Evolutionary conservation across 2,329 filamentous ascomycete genomes (phyloP).

Genomic region (Neoscytalidium dimidiatum): DNA sequence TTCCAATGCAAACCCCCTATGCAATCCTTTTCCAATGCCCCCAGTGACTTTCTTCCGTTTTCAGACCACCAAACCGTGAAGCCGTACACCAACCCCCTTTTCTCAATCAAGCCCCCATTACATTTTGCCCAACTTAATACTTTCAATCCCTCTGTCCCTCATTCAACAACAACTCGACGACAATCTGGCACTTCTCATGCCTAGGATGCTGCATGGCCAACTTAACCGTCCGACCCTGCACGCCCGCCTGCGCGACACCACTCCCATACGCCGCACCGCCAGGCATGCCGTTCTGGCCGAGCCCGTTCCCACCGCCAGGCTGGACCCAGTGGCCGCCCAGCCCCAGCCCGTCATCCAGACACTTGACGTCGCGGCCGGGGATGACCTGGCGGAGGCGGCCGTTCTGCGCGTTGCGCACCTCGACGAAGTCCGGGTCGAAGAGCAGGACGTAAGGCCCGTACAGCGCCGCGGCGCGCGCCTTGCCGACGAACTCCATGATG

Average conservation of each 20-base stretch:
- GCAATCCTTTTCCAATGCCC: no score
- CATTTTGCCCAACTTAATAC: background rate
- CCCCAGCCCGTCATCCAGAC: constrained; percentile 68
- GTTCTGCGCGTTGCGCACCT: constrained; percentile 95
- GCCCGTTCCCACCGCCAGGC: constrained; percentile 19
- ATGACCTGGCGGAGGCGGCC: constrained; percentile 93
- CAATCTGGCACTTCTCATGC: constrained; percentile 77
- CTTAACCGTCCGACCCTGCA: constrained; percentile 72
- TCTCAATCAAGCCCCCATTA: background rate
- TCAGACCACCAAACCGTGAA: no score
- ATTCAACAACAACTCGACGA: constrained; percentile 90
- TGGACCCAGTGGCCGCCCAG: constrained; percentile 52
- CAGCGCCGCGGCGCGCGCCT: constrained; percentile 81
- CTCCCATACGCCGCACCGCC: background rate
- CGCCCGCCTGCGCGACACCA: constrained; percentile 54
- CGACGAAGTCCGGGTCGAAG: constrained; percentile 95
- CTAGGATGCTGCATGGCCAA: constrained; percentile 94
- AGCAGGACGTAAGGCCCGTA: constrained; percentile 89
- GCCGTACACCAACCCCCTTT: no score
- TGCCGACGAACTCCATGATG: constrained; percentile 99
- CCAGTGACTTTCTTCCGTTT: no score
- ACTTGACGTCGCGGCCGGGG: constrained; percentile 83
- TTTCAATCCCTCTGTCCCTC: constrained; percentile 56
- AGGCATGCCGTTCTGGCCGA: constrained; percentile 2
- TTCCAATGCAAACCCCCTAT: no score